A percentile compares a stretch with the other conserved stretches of the same genome.
Conservation (phyloP, 768 basidiomycete genomes). For the Termitomyces titanicus region DNA sequence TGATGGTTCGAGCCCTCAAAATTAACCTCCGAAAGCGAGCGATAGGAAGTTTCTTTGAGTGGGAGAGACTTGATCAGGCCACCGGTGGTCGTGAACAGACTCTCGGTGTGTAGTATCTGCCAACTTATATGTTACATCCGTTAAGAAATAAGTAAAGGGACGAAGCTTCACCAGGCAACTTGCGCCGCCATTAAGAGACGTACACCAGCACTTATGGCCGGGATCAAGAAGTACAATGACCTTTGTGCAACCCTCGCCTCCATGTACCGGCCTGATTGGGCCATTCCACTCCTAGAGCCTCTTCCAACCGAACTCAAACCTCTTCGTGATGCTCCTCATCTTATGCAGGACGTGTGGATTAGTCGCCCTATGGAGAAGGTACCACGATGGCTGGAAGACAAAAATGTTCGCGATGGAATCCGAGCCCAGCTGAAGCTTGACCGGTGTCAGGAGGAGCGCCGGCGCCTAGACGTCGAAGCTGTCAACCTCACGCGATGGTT, state of each 20-base stretch:
- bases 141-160: conserved; percentile 15
- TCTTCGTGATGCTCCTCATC: conserved; percentile 17
- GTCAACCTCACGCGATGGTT: conserved; percentile 34
- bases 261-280: conserved; percentile 18
- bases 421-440: conserved; percentile 12
- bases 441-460: conserved; percentile 15
- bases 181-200: conserved; percentile 27
- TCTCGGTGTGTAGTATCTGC: conserved; percentile 22
- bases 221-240: conserved; percentile 26
- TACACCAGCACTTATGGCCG: conserved; percentile 22
- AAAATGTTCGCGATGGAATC: conserved; percentile 15
- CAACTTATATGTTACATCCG: no score
- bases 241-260: conserved; percentile 21
- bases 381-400: conserved; percentile 32
- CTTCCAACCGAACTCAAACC: conserved; percentile 26
- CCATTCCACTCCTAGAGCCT: conserved; percentile 28
- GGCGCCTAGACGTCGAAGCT: conserved; percentile 13
- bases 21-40: conserved; percentile 34
- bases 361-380: conserved; percentile 4
- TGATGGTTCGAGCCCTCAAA: conserved; percentile 31
- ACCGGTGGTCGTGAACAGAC: conserved; percentile 25
- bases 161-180: conserved; percentile 30
- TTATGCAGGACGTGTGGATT: conserved; percentile 38
- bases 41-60: conserved; percentile 32
- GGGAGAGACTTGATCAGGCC: conserved; percentile 32